A percentile compares a stretch with the other conserved stretches of the same genome.
These are phyloP conservation scores for Neurospora hispaniola DNA, from an alignment of 495 filamentous ascomycete species.

Conservation along the genomic window DNA sequence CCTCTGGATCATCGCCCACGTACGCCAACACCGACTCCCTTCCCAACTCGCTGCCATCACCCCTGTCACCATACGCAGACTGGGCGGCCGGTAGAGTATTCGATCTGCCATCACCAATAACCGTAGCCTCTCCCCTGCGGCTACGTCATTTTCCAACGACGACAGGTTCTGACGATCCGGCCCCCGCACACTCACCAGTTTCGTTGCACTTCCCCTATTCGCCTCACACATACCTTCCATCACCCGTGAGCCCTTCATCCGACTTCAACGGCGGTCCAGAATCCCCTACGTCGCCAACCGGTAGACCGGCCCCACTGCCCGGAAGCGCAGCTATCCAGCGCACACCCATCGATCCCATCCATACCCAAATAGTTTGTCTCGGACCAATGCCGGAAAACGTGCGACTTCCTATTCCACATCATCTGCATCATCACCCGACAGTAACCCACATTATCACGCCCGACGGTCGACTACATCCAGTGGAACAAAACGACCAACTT, in stretches of 20 bases:
- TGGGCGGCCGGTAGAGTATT: slow-evolving; percentile 25
- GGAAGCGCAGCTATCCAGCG: slow-evolving; percentile 26
- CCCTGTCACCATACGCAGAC: slow-evolving; percentile 32
- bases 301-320: slow-evolving; percentile 17
- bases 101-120: slow-evolving; percentile 32
- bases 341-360: slow-evolving; percentile 34
- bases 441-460: slow-evolving; percentile 28
- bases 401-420: slow-evolving; percentile 27
- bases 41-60: slow-evolving; percentile 33
- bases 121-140: slow-evolving; percentile 19
- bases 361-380: slow-evolving; percentile 37
- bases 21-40: slow-evolving; percentile 29
- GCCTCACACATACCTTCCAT: slow-evolving; percentile 20
- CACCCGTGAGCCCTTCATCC: slow-evolving; percentile 23
- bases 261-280: slow-evolving; percentile 20
- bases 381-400: slow-evolving; percentile 40
- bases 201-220: slow-evolving; percentile 23
- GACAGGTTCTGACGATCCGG: slow-evolving; percentile 13
- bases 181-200: slow-evolving; percentile 24
- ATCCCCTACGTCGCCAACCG: slow-evolving; percentile 20
- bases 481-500: not conserved
- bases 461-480: slow-evolving; percentile 10
- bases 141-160: slow-evolving; percentile 7
- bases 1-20: slow-evolving; percentile 31
- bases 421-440: slow-evolving; percentile 20